Base-by-base conservation (phyloP, 2,329 filamentous ascomycete genomes). In the Diaporthe destruens region DNA sequence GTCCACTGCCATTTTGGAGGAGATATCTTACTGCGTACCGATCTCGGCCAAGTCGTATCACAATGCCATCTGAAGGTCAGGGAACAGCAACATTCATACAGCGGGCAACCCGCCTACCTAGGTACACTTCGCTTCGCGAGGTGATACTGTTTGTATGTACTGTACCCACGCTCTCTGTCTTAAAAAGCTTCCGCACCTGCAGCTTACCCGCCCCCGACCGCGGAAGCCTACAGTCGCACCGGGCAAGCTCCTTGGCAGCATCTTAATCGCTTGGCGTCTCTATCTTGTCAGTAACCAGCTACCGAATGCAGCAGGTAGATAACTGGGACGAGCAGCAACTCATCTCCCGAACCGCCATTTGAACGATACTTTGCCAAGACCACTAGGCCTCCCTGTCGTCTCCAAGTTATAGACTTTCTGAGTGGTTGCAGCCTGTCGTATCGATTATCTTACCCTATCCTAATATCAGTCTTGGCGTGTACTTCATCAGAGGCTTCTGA, bases 261-360 rank as follows among this genome's bases (percentile, higher is more conserved):
- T 25, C 32, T 51, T 51, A 65, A 36, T 29, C 36, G 29, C 61
- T 65, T 65, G 61, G 61, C 61, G 51, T 65, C 44, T n/a, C 44
- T 44, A 36, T 65, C 32, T 18, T 25, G 18, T n/a, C 44, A 65
- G 61, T 25, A 39, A 25, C 44, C 44, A 53, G 61, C 44, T 36
- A 65, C 61, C 61, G 14, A 51, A 65, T 51, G 61, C 44, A 65
- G 61, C 44, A 65, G 61, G 61, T 65, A 65, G 61, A 61, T 65
- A 51, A 51, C 20, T 36, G 29, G 32, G 32, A 65, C 20, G n/a
- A n/a, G 32, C 61, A 39, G 44, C 61, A 65, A 14, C 32, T 51
- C 44, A 51, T n/a, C n/a, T n/a, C n/a, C n/a, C n/a, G n/a, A n/a
- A n/a, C n/a, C n/a, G n/a, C n/a, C n/a, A n/a, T n/a, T n/a, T n/a